These are phyloP conservation scores for Colletotrichum sojae DNA, from an alignment of 2,329 filamentous ascomycete genomes.

Conservation along the genomic window DNA sequence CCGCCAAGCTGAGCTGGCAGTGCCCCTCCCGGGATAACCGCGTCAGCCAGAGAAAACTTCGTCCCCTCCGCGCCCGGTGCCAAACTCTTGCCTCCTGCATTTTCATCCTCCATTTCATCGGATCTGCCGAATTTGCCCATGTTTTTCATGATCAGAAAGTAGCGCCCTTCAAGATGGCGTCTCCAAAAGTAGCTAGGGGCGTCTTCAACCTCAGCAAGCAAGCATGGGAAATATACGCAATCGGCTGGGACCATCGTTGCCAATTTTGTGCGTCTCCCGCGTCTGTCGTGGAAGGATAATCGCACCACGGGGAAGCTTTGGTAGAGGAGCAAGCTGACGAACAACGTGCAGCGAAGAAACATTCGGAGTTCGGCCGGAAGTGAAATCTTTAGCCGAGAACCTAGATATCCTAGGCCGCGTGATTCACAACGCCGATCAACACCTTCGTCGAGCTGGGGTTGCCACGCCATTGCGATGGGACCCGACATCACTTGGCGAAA, in stretches of 20 bases:
- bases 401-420: conserved; percentile 50
- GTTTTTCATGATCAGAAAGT: no score
- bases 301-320: neutral
- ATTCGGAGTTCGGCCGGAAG: conserved; percentile 51
- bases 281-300: no score
- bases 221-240: conserved; percentile 51
- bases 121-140: no score
- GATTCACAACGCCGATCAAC: conserved; percentile 46
- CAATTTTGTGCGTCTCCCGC: conserved; percentile 49
- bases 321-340: neutral
- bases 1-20: no score
- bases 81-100: no score
- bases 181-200: conserved; percentile 48
- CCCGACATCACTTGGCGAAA: conserved; percentile 42
- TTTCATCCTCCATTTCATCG: no score
- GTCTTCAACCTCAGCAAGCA: conserved; percentile 49
- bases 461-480: conserved; percentile 43
- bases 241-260: conserved; percentile 50
- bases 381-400: conserved; percentile 48
- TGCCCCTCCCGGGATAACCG: no score
- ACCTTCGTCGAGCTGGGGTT: conserved; percentile 44
- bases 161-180: conserved; percentile 27
- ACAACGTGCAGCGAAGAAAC: conserved; percentile 46
- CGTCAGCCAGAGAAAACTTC: no score
- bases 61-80: no score